phyloP scores from a whole-genome alignment of 352 stramenopile species.

The Pythium coloratum region DNA sequence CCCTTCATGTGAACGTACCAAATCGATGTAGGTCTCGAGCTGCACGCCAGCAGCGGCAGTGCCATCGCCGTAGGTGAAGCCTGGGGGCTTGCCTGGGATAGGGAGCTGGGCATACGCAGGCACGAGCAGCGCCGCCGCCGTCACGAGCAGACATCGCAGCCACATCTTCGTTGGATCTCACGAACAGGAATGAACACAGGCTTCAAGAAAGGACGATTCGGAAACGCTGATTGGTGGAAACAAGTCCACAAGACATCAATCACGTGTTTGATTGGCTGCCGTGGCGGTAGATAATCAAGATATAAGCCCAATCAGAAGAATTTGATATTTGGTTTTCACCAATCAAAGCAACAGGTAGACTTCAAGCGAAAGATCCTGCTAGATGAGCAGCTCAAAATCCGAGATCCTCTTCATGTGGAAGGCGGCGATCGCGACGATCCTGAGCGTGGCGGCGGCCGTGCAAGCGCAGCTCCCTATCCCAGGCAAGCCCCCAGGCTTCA shows the following conservation, averaged over 20 bases:
- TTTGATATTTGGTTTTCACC: slow-evolving; percentile 8
- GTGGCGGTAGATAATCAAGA: background rate
- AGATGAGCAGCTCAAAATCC: background rate
- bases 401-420: slow-evolving; percentile 19
- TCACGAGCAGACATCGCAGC: slow-evolving; percentile 16
- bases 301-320: slow-evolving; percentile 14
- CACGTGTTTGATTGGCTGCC: slow-evolving; percentile 7
- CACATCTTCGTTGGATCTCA: slow-evolving; percentile 8
- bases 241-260: background rate
- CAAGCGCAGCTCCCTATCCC: slow-evolving; percentile 64
- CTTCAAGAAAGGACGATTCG: background rate
- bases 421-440: slow-evolving; percentile 19
- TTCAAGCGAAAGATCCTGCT: slow-evolving; percentile 11
- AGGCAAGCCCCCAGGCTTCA: slow-evolving; percentile 61
- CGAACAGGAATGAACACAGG: slow-evolving; percentile 10
- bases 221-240: background rate
- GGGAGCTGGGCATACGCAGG: slow-evolving; percentile 43
- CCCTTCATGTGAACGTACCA: slow-evolving; percentile 34
- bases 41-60: slow-evolving; percentile 59
- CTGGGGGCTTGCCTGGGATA: slow-evolving; percentile 58
- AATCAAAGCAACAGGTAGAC: slow-evolving; percentile 19
- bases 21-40: slow-evolving; percentile 80
- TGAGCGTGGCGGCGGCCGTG: slow-evolving; percentile 17
- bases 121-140: background rate
- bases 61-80: slow-evolving; percentile 59